A percentile compares a stretch with the other conserved stretches of the same genome.
Evolutionary conservation across 2,329 filamentous ascomycete genomes (phyloP).

Genomic region (Pyrenochaeta sp.): DNA sequence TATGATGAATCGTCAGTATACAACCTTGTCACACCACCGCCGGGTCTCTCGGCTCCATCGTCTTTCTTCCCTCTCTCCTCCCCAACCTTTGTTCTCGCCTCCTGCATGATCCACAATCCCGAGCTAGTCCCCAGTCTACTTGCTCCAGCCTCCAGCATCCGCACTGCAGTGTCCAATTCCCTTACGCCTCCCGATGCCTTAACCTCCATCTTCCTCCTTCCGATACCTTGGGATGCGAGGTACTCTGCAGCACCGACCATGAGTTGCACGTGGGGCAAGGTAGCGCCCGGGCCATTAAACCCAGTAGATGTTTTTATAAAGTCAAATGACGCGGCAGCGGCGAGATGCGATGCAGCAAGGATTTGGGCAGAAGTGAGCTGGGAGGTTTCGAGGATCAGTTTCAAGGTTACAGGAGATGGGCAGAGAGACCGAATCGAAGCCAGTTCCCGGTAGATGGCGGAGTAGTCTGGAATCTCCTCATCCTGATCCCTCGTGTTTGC

Average conservation of each 20-base stretch:
- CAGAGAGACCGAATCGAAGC: constrained; percentile 60
- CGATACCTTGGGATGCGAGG: constrained; percentile 45
- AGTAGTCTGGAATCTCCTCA: constrained; percentile 53
- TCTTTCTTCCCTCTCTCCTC: constrained; percentile 33
- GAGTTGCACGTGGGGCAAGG: constrained; percentile 60
- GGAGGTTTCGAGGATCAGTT: constrained; percentile 68
- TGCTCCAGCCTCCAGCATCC: constrained; percentile 66
- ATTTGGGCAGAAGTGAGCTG: constrained; percentile 60
- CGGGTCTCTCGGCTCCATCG: constrained; percentile 28
- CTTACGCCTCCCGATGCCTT: constrained; percentile 68
- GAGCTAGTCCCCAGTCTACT: constrained; percentile 64
- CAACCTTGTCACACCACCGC: constrained; percentile 35
- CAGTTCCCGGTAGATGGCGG: constrained; percentile 62
- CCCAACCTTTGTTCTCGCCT: constrained; percentile 42
- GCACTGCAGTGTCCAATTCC: constrained; percentile 58
- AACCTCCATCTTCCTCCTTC: constrained; percentile 56
- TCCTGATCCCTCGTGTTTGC: constrained; percentile 21
- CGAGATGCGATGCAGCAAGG: constrained; percentile 62
- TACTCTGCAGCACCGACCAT: constrained; percentile 62
- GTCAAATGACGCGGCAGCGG: constrained; percentile 62
- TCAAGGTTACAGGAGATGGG: constrained; percentile 55
- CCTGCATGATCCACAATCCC: constrained; percentile 65
- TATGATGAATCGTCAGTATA: constrained; percentile 46
- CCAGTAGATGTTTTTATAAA: constrained; percentile 70
- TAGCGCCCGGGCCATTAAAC: constrained; percentile 65